These are phyloP conservation scores for Paraleonurus japonicus DNA, from an alignment of 257 asterid species.

Conservation along the genomic window DNA sequence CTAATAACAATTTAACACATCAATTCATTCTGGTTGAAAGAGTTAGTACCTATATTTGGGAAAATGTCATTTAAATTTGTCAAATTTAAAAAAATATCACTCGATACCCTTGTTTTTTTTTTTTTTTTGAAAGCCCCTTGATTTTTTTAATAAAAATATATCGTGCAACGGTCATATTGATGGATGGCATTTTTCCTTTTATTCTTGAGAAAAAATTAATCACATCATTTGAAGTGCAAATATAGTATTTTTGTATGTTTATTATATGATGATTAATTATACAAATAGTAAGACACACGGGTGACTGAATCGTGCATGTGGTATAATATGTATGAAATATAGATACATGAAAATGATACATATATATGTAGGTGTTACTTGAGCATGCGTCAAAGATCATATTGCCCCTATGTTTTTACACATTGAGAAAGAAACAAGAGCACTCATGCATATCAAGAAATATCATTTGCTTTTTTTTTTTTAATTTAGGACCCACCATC, in stretches of 20 bases:
- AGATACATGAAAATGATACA: background rate
- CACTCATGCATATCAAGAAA: conserved; percentile 37
- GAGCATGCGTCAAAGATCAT: conserved; percentile 31
- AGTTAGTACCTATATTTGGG: background rate
- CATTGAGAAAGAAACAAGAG: conserved; percentile 36
- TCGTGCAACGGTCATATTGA: no score
- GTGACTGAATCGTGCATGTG: background rate
- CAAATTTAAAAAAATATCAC: background rate
- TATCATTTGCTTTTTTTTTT: conserved; percentile 20
- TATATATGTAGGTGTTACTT: background rate
- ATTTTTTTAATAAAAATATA: no score
- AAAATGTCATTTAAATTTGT: background rate
- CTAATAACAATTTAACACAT: background rate
- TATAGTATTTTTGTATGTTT: background rate
- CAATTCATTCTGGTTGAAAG: background rate
- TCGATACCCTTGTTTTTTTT: background rate
- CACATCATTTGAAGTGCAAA: background rate
- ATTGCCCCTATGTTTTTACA: conserved; percentile 26
- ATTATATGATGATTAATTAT: background rate
- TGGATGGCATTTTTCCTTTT: background rate
- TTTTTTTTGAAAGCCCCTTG: no score
- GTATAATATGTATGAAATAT: background rate
- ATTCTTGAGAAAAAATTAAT: background rate
- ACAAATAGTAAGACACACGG: background rate
- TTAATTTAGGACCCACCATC: conserved; percentile 40